Evolutionary conservation across 495 filamentous ascomycete genomes (phyloP).

Genomic region (Pseudomonodictys pantanalensis): DNA sequence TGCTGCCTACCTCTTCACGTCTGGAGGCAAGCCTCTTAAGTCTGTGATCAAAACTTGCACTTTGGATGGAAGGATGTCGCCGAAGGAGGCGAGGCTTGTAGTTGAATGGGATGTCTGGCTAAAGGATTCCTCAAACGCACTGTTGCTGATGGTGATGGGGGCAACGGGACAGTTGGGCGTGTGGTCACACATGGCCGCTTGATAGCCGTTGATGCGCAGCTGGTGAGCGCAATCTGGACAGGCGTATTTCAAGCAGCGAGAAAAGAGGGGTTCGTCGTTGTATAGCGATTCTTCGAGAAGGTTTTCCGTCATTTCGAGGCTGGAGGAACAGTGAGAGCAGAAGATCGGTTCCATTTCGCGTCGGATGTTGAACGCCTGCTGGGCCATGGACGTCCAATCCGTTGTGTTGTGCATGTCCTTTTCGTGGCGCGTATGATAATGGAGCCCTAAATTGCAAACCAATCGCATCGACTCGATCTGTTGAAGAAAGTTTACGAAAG

Average conservation of each 20-base stretch:
- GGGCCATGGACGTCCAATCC: background rate
- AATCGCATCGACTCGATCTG: conserved; percentile 14
- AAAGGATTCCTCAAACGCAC: background rate
- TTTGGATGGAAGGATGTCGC: conserved; percentile 4
- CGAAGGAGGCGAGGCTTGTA: background rate
- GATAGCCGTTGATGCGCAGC: background rate
- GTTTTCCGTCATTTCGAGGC: background rate
- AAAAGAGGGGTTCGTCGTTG: conserved; percentile 2
- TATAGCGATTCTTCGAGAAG: background rate
- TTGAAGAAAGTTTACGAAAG: conserved; percentile 9
- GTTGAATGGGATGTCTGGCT: background rate
- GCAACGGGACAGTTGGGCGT: conserved; percentile 2
- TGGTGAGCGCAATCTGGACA: conserved; percentile 3
- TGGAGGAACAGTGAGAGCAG: conserved; percentile 7
- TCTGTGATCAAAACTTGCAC: conserved; percentile 4
- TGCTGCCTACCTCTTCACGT: conserved; percentile 12
- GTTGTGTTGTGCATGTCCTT: background rate
- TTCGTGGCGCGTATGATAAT: background rate
- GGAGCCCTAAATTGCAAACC: conserved; percentile 18
- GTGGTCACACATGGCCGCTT: conserved; percentile 7
- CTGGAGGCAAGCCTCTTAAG: background rate
- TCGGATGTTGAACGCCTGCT: conserved; percentile 11
- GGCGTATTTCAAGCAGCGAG: conserved; percentile 7
- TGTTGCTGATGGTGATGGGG: conserved; percentile 2
- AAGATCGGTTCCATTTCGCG: background rate